Evolutionary conservation across 2,329 filamentous ascomycete genomes (phyloP), one percentile per base, ranked within the genome.

Genomic region (Pseudogymnoascus sp.): DNA sequence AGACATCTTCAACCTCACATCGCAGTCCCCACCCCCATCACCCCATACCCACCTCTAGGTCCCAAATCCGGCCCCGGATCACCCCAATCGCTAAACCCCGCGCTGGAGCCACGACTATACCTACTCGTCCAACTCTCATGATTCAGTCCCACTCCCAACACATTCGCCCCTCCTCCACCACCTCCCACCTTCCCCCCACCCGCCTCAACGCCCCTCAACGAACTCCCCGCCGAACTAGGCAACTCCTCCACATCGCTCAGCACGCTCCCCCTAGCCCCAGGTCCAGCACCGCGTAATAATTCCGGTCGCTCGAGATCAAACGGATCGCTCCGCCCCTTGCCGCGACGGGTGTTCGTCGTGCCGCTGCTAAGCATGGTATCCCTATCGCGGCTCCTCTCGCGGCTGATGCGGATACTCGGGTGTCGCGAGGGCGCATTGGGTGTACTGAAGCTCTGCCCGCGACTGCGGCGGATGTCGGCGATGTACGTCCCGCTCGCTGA

Each of bases 291-390:
- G 24, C 62, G 65, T 70, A 79, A 74, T 6, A 81, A 73, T 68
- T 82, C 77, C 35, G 81, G 77, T 47, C 77, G 73, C 70, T 87
- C 85, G n/a, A 87, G 76, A 67, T 88, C 85, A 69, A 87, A 87
- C 1, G 84, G 85, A 67, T 87, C 84, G 1, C 84, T 86, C 50
- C 84, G 82, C 71, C 85, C 84, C 69, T 83, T 84, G 68, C 81
- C 81, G 63, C 81, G 79, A 14, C 76, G 74, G 5, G 75, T 78
- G 50, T 76, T 77, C 50, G 80, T 76, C 0, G 70, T 70, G 61
- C 68, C 68, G 37, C 69, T 67, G 1, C 76, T 76, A 68, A 79
- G 79, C 61, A 77, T 65, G 14, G 78, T 77, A 60, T 74, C 75
- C 67, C 70, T 69, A 66, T 72, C 74, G 66, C 66, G 72, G 64